Conservation (phyloP, 106 monocot genomes). For the Dendrobium huoshanense region DNA sequence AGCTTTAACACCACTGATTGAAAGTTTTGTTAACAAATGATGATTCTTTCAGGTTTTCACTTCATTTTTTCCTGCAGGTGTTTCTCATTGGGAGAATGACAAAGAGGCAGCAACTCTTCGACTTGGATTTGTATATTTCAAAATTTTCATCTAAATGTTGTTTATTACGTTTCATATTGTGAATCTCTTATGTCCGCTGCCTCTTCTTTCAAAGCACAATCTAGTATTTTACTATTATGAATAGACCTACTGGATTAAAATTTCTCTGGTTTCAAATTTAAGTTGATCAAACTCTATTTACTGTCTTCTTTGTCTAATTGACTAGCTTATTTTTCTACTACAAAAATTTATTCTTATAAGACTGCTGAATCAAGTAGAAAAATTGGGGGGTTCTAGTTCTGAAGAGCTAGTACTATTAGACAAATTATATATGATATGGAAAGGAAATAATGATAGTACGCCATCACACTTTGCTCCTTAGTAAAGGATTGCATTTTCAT, state of each 20-base stretch:
- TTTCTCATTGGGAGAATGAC: conserved; percentile 43
- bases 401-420: too few relatives aligned
- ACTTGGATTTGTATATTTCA: conserved; percentile 42
- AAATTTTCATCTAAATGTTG: not conserved
- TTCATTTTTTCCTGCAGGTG: conserved; percentile 20
- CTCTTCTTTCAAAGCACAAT: not conserved
- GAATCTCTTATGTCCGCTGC: not conserved
- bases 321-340: not conserved
- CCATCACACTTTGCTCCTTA: too few relatives aligned
- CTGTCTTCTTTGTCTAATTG: not conserved
- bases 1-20: not conserved
- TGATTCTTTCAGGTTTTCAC: not conserved
- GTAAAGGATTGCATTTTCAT: too few relatives aligned
- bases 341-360: not conserved
- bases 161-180: not conserved
- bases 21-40: not conserved
- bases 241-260: not conserved
- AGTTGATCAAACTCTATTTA: not conserved
- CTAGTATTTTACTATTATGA: not conserved
- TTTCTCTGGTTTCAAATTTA: not conserved
- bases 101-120: conserved; percentile 43
- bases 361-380: not conserved
- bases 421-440: too few relatives aligned
- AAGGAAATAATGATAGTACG: too few relatives aligned
- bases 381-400: too few relatives aligned